These are phyloP conservation scores for Massarina eburnea DNA, from an alignment of 2,329 filamentous ascomycete species.

Conservation along the genomic window DNA sequence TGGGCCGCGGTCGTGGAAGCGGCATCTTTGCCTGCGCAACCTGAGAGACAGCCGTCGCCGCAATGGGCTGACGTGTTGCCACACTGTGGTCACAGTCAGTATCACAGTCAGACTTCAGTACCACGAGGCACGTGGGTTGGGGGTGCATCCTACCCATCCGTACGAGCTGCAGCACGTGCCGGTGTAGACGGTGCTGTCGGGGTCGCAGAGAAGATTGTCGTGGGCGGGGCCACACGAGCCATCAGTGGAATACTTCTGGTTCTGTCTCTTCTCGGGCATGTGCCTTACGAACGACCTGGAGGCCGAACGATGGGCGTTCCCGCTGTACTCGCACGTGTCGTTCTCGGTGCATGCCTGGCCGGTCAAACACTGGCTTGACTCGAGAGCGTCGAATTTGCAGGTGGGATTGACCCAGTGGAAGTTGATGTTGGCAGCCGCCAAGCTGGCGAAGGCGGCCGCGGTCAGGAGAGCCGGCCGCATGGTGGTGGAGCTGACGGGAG, in stretches of 20 bases:
- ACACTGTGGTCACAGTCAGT: slow-evolving; percentile 36
- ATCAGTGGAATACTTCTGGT: slow-evolving; percentile 40
- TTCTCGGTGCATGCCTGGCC: slow-evolving; percentile 41
- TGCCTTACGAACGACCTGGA: slow-evolving; percentile 30
- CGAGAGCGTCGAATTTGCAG: slow-evolving; percentile 37
- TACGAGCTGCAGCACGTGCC: slow-evolving; percentile 51
- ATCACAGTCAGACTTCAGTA: background rate
- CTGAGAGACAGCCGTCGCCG: slow-evolving; percentile 40
- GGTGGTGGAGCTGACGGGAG: slow-evolving; percentile 9
- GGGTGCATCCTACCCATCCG: slow-evolving; percentile 34
- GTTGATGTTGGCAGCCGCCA: slow-evolving; percentile 51
- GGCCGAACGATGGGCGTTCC: slow-evolving; percentile 21
- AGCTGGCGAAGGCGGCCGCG: slow-evolving; percentile 36
- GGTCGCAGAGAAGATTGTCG: slow-evolving; percentile 45
- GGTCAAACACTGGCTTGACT: slow-evolving; percentile 37
- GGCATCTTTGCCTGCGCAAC: slow-evolving; percentile 24
- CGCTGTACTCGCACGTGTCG: slow-evolving; percentile 34
- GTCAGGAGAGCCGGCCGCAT: slow-evolving; percentile 36
- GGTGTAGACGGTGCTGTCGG: slow-evolving; percentile 48
- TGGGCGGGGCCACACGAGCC: slow-evolving; percentile 45
- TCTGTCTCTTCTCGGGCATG: slow-evolving; percentile 29
- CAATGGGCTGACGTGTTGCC: slow-evolving; percentile 47
- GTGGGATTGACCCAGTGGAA: slow-evolving; percentile 50
- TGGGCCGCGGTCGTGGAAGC: slow-evolving; percentile 7
- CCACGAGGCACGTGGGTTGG: background rate